Evolutionary conservation across 2,329 filamentous ascomycete species (phyloP).

Genomic region (Trichoderma harzianum): DNA sequence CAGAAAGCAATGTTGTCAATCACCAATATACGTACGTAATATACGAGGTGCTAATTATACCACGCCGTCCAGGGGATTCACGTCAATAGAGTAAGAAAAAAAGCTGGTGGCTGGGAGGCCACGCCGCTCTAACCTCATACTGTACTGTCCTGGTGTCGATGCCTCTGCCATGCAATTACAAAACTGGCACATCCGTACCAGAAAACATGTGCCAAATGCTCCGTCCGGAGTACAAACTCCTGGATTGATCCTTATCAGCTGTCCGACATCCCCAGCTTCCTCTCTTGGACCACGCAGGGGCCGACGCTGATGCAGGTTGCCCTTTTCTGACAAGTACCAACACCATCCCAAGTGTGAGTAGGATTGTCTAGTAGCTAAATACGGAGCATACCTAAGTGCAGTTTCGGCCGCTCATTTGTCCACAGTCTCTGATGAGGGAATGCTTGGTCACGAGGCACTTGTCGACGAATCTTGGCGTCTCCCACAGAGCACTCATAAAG

Average conservation of each 20-base stretch:
- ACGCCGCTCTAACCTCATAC: neutral
- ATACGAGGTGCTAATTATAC: neutral
- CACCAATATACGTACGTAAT: neutral
- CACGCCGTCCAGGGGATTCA: neutral
- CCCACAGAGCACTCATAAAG: neutral
- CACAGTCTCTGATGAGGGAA: neutral
- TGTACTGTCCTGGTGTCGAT: neutral
- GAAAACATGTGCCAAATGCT: neutral
- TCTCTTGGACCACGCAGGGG: neutral
- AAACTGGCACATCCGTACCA: neutral
- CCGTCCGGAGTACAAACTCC: neutral
- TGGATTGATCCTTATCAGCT: neutral
- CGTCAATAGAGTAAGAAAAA: neutral
- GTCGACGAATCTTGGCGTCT: neutral
- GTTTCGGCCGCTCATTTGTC: neutral
- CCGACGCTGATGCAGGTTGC: neutral
- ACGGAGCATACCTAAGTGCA: neutral
- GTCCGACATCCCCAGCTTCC: neutral
- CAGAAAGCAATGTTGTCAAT: neutral
- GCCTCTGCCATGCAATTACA: neutral
- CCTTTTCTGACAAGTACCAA: conserved; percentile 4
- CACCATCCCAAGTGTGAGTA: neutral
- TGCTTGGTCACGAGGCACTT: neutral
- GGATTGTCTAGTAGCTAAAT: neutral
- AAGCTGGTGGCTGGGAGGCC: neutral